These are phyloP conservation scores for Halophytophthora batemanensis DNA, from an alignment of 352 stramenopile species.

Conservation along the genomic window DNA sequence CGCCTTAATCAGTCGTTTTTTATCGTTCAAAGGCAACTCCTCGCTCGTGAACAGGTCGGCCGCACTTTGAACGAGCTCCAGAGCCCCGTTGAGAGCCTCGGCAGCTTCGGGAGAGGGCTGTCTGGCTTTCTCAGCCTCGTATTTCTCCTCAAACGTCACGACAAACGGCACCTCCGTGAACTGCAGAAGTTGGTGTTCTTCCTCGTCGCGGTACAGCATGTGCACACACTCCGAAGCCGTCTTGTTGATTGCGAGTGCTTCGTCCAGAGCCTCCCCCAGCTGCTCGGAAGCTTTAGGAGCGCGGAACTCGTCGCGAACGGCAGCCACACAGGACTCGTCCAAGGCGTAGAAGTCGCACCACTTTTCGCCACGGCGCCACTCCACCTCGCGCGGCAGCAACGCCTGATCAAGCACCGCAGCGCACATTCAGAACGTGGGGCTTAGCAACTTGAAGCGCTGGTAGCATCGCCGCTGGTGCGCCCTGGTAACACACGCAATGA, in stretches of 20 bases:
- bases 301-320: slow-evolving; percentile 55
- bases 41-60: slow-evolving; percentile 43
- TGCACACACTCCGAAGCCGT: slow-evolving; percentile 62
- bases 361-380: slow-evolving; percentile 43
- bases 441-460: no score
- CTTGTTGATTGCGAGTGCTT: slow-evolving; percentile 65
- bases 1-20: slow-evolving; percentile 52
- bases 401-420: slow-evolving; percentile 25
- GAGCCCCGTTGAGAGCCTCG: slow-evolving; percentile 35
- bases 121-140: slow-evolving; percentile 35
- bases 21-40: slow-evolving; percentile 37
- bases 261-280: slow-evolving; percentile 47
- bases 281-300: slow-evolving; percentile 2
- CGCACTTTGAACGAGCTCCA: slow-evolving; percentile 60
- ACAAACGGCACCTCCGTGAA: slow-evolving; percentile 25
- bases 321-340: slow-evolving; percentile 47
- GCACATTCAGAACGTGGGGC: not conserved
- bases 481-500: not conserved
- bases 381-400: slow-evolving; percentile 56
- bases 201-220: slow-evolving; percentile 49
- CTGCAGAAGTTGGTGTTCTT: slow-evolving; percentile 36
- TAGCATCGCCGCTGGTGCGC: not conserved
- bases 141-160: slow-evolving; percentile 52
- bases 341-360: slow-evolving; percentile 64
- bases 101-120: slow-evolving; percentile 15